These are phyloP conservation scores for Ceratocystis albifundus DNA, from an alignment of 2,329 filamentous ascomycete genomes.

Conservation along the genomic window DNA sequence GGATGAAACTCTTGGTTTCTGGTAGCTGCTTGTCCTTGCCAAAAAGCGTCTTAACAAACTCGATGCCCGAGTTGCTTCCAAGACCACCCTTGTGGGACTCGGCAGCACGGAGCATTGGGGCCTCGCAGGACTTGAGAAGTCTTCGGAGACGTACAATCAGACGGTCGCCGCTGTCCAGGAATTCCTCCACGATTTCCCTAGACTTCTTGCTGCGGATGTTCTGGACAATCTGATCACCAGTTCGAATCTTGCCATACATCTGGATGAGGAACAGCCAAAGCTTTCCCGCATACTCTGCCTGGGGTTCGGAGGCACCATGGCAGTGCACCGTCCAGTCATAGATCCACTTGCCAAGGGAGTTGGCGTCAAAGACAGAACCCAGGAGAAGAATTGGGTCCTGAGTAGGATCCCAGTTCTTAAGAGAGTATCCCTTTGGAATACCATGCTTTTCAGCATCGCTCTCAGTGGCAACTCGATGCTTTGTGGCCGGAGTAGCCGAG, in stretches of 20 bases:
- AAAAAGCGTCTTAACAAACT: slow-evolving; percentile 94
- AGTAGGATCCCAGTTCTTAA: slow-evolving; percentile 95
- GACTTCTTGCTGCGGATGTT: slow-evolving; percentile 63
- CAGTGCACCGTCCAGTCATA: slow-evolving; percentile 98
- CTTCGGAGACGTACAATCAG: slow-evolving; percentile 75
- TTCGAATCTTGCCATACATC: slow-evolving; percentile 85
- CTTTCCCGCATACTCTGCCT: slow-evolving; percentile 85
- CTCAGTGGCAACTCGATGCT: slow-evolving; percentile 40
- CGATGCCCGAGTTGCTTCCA: slow-evolving; percentile 81
- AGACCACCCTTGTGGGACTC: slow-evolving; percentile 64
- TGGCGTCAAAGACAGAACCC: slow-evolving; percentile 92
- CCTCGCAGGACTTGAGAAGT: slow-evolving; percentile 81
- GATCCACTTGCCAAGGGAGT: slow-evolving; percentile 97
- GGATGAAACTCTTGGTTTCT: slow-evolving; percentile 87
- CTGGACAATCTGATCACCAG: slow-evolving; percentile 65
- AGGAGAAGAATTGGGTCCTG: slow-evolving; percentile 90
- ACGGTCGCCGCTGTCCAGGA: slow-evolving; percentile 77
- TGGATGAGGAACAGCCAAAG: slow-evolving; percentile 93
- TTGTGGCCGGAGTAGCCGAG: slow-evolving; percentile 22
- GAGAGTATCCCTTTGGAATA: slow-evolving; percentile 81
- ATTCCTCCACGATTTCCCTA: slow-evolving; percentile 74
- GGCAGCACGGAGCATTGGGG: slow-evolving; percentile 84
- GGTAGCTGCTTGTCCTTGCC: slow-evolving; percentile 81
- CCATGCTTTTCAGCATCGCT: slow-evolving; percentile 51
- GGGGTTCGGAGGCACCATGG: slow-evolving; percentile 67